phyloP scores from a whole-genome alignment of 192 early-diverging fungal species.

The Coemansia brasiliensis region DNA sequence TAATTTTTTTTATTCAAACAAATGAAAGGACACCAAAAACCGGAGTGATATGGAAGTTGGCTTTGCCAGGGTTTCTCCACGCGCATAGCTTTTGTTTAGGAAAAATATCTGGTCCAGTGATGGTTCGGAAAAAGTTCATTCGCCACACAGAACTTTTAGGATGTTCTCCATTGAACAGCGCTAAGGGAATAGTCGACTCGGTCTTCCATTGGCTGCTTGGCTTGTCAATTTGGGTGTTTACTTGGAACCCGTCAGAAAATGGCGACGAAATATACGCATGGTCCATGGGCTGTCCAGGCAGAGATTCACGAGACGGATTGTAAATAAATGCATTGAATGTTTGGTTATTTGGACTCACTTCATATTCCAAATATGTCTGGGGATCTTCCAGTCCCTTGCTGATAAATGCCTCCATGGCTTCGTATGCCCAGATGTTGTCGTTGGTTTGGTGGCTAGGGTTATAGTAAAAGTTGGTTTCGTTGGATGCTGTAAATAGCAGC shows the following conservation, averaged over 20 bases:
- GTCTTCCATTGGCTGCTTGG: constrained; percentile 23
- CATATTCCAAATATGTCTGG: constrained; percentile 53
- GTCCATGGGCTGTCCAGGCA: constrained; percentile 40
- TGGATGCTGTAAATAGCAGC: constrained; percentile 36
- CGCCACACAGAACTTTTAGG: constrained; percentile 38
- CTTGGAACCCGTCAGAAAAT: constrained; percentile 45
- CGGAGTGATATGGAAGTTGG: constrained; percentile 51
- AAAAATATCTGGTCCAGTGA: constrained; percentile 30
- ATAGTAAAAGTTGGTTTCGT: constrained; percentile 46
- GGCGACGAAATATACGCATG: constrained; percentile 40
- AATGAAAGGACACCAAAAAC: constrained; percentile 38
- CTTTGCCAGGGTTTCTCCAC: constrained; percentile 39
- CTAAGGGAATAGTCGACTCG: constrained; percentile 34
- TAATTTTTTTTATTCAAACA: too few relatives aligned
- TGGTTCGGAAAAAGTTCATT: constrained; percentile 57
- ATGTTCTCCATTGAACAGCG: constrained; percentile 50
- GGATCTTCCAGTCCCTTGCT: constrained; percentile 42
- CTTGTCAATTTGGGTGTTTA: constrained; percentile 35
- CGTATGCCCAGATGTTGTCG: constrained; percentile 50
- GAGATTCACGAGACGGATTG: constrained; percentile 41
- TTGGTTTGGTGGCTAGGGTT: constrained; percentile 44
- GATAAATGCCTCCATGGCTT: constrained; percentile 55
- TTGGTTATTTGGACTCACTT: constrained; percentile 48
- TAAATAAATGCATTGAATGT: constrained; percentile 53
- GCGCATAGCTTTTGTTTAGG: constrained; percentile 53